Conservation (phyloP, 2,329 filamentous ascomycete genomes). For the Pseudogymnoascus sp. region DNA sequence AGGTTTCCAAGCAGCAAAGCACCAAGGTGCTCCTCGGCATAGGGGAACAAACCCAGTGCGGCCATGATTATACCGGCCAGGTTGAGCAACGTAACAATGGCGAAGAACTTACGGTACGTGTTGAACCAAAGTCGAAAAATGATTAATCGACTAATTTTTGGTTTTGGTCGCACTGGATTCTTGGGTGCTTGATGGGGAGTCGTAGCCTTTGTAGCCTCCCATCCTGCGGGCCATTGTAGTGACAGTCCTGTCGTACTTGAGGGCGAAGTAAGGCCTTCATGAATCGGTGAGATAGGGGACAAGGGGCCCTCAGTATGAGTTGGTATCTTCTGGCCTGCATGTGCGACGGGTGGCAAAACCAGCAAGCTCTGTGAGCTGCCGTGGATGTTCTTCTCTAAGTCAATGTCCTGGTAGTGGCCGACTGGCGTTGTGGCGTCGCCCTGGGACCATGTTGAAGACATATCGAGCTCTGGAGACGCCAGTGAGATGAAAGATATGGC, state of each 20-base stretch:
- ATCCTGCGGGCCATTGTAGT: slow-evolving; percentile 21
- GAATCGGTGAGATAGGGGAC: slow-evolving; percentile 27
- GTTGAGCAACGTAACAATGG: slow-evolving; percentile 31
- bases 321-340: slow-evolving; percentile 20
- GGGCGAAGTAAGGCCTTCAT: slow-evolving; percentile 29
- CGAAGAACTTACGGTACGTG: slow-evolving; percentile 35
- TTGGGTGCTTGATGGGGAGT: slow-evolving; percentile 9
- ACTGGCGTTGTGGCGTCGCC: slow-evolving; percentile 13
- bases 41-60: slow-evolving; percentile 28
- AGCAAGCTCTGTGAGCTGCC: slow-evolving; percentile 23
- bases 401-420: slow-evolving; percentile 20
- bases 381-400: slow-evolving; percentile 32
- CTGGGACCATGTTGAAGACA: slow-evolving; percentile 22
- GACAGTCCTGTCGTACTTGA: slow-evolving; percentile 24
- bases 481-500: slow-evolving; percentile 9
- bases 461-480: slow-evolving; percentile 13
- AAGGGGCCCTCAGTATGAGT: slow-evolving; percentile 20
- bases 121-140: slow-evolving; percentile 34
- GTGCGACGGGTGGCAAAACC: slow-evolving; percentile 21
- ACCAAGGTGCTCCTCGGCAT: slow-evolving; percentile 33
- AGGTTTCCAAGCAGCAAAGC: slow-evolving; percentile 34
- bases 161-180: slow-evolving; percentile 17
- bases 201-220: slow-evolving; percentile 1
- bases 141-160: slow-evolving; percentile 28
- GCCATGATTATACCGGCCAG: slow-evolving; percentile 31